Evolutionary conservation across 1,284 basidiomycete species (phyloP).

Genomic region (Papiliotrema terrestris): DNA sequence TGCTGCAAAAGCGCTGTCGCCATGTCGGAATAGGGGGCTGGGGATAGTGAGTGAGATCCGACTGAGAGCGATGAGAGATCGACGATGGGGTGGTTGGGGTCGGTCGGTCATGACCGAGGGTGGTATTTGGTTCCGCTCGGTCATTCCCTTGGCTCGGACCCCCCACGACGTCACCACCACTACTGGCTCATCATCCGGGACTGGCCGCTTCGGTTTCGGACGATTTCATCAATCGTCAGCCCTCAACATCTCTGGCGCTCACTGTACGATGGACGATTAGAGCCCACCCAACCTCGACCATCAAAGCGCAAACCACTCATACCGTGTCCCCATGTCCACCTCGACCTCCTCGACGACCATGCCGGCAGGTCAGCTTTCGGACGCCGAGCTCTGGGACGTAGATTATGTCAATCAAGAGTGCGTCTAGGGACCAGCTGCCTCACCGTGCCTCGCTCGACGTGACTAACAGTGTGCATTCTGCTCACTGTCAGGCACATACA

Average conservation of each 20-base stretch:
- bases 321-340: background rate
- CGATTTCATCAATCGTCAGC: background rate
- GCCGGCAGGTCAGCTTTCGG: background rate
- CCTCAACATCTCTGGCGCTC: background rate
- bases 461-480: background rate
- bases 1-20: constrained; percentile 44
- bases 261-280: background rate
- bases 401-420: constrained; percentile 72
- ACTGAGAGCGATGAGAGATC: background rate
- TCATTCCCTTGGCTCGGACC: background rate
- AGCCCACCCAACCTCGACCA: too few relatives aligned
- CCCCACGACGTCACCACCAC: background rate
- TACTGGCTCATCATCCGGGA: background rate
- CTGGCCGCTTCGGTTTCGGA: background rate
- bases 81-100: too few relatives aligned
- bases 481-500: constrained; percentile 40
- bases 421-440: constrained; percentile 1
- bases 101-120: too few relatives aligned
- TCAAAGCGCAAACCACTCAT: too few relatives aligned
- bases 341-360: background rate
- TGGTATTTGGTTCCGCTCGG: background rate
- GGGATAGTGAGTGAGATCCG: background rate
- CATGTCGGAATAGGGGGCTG: constrained; percentile 32
- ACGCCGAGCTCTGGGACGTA: constrained; percentile 39
- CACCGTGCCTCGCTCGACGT: background rate